Evolutionary conservation across 306 rosid species (phyloP).

Genomic region (Malus orientalis): DNA sequence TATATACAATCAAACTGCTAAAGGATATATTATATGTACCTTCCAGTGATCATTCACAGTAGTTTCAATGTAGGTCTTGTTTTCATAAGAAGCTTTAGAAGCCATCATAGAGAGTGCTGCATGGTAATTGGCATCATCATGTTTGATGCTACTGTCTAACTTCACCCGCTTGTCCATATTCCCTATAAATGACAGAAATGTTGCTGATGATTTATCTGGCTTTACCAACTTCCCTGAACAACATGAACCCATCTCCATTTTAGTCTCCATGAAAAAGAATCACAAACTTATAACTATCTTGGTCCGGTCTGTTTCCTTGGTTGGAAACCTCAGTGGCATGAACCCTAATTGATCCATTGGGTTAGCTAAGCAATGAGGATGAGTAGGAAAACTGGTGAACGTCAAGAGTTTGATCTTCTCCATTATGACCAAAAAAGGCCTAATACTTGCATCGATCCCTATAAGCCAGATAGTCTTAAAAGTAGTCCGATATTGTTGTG

Average conservation of each 20-base stretch:
- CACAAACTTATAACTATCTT: no score
- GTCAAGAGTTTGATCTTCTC: no score
- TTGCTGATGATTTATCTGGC: slow-evolving; percentile 32
- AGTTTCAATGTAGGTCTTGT: slow-evolving; percentile 31
- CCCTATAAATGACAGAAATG: slow-evolving; percentile 44
- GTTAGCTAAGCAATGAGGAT: no score
- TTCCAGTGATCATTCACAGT: slow-evolving; percentile 41
- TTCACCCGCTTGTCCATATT: slow-evolving; percentile 39
- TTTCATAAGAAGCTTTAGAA: slow-evolving; percentile 56
- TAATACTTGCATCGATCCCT: no score
- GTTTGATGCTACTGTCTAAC: slow-evolving; percentile 26
- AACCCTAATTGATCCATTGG: no score
- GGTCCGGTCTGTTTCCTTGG: no score
- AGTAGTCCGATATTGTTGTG: no score
- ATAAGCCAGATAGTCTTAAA: no score
- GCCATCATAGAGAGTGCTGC: slow-evolving; percentile 55
- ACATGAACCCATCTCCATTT: neutral
- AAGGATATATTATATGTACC: slow-evolving; percentile 17
- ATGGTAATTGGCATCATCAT: slow-evolving; percentile 30
- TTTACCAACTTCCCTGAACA: slow-evolving; percentile 30
- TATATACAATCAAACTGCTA: neutral
- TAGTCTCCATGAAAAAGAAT: neutral
- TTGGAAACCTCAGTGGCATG: no score
- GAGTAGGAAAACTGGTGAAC: no score
- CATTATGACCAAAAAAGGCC: no score